Evolutionary conservation across 176 grass and related monocot genomes (phyloP), one percentile per base, ranked within the genome.

Genomic region (Avena insularis): DNA sequence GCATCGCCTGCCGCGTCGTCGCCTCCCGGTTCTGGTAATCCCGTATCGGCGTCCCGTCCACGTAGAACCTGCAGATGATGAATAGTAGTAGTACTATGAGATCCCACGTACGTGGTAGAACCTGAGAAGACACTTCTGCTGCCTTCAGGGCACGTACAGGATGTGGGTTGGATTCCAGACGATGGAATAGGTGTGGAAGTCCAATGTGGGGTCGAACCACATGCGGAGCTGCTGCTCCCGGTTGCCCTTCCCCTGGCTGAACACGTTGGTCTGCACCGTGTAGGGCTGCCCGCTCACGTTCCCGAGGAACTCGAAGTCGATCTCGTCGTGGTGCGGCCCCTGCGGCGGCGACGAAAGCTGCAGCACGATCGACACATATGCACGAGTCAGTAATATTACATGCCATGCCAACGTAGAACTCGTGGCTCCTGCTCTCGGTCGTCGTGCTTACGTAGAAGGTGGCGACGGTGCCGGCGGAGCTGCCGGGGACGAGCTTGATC

Each of bases 261-360:
- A 97, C 51, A 97, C 87, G 88, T 97, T 97, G 8, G 95, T 97
- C 84, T 97, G 95, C 69, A 97, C 56, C 2, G 87, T 95, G 84
- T 95, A 97, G 1, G 95, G 95, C 14, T 95, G 69, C 3, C 95
- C 92, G 82, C 76, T 85, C 36, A 71, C 47, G 87, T 97, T 97
- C 1, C 95, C 95, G 12, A 97, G 73, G 86, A 97, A 97, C 85
- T 97, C 95, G 72, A 97, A 90, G 88, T 97, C 95, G 40, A 97
- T 86, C 86, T 97, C 92, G 73, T 97, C 95, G 79, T 97, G 95
- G 6, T 66, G 15, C 38, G 79, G 61, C 1, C 91, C 93, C 77
- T 57, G 16, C 17, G 55, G 55, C 55, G 92, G 87, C 29, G 95
- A 95, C 19, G 95, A 92, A 10, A 98, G 70, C 94, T 94, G 86